Evolutionary conservation across 129 eudicot genomes (phyloP), one percentile per base, ranked within the genome.

Genomic region (Escallonia rubra): DNA sequence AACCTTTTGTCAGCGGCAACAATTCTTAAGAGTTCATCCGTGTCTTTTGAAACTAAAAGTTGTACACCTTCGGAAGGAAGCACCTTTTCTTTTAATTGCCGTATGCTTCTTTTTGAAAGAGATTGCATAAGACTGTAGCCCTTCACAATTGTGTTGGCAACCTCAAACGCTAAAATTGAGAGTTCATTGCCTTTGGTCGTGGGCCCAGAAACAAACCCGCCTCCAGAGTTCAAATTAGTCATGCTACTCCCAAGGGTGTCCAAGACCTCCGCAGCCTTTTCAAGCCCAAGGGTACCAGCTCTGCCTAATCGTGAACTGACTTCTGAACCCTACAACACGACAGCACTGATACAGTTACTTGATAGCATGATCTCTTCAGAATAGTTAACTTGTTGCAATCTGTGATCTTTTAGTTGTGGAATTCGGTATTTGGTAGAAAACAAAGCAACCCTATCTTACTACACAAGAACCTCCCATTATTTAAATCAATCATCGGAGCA

Each of bases 71-170:
- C 85, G 34, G 89, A 82, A 72, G 83, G 76, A 77, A 91, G 86
- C 9, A 91, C 82, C 47, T 61, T 79, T 63, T 91, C 94, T 76
- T 81, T 83, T 56, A 91, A 73, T 23, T 78, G 85, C 7, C 52
- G 67, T 57, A 91, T 73, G 67, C 73, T 78, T 71, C 68, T 49
- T 48, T 67, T 63, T 54, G 96, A 85, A 44, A 91, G 80, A 42
- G 88, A 83, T 43, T 83, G 82, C 94, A 91, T 85, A 54, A 91
- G 90, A 64, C 69, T 87, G 44, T 86, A 81, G 64, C 96, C 94
- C 79, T 91, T 91, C 70, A 91, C 85, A 71, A 91, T 83, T 6
- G 97, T 91, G 69, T 91, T 91, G 49, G 97, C 97, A 83, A 91
- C 96, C 82, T 91, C 97, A 78, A 91, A 91, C n/a, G 96, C 71